These are phyloP conservation scores for Setaria italica DNA, from an alignment of 202 grass and related monocot genomes.

Conservation along the genomic window DNA sequence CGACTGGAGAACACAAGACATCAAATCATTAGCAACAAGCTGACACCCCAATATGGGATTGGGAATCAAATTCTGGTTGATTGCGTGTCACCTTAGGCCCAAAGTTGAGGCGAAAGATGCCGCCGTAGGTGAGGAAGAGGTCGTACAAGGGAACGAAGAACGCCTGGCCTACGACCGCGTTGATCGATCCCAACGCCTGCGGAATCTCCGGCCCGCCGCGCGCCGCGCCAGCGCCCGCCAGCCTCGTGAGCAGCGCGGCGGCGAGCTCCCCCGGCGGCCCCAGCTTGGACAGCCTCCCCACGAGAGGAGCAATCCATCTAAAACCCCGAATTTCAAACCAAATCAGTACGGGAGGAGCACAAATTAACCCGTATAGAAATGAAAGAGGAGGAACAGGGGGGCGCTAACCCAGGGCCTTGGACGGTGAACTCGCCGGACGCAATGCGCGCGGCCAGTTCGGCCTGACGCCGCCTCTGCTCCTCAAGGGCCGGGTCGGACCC, in stretches of 20 bases:
- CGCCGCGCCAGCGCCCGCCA: conserved; percentile 28
- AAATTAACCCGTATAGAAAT: neutral
- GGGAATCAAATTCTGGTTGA: neutral
- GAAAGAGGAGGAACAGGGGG: neutral
- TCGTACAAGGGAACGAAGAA: conserved; percentile 96
- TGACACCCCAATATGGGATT: neutral
- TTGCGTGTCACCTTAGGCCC: conserved; percentile 74
- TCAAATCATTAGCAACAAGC: neutral
- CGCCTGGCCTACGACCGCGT: conserved; percentile 65
- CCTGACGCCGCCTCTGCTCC: conserved; percentile 63
- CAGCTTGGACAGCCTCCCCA: conserved; percentile 54
- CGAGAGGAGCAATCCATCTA: conserved; percentile 68
- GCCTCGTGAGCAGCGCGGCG: conserved; percentile 60
- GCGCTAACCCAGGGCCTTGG: conserved; percentile 59
- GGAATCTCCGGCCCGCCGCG: conserved; percentile 63
- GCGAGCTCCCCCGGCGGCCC: conserved; percentile 58
- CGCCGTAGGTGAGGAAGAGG: conserved; percentile 88
- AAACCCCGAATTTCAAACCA: neutral
- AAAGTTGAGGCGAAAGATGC: conserved; percentile 93
- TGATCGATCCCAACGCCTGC: conserved; percentile 66
- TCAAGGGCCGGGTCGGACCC: conserved; percentile 45
- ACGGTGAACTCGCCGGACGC: conserved; percentile 93
- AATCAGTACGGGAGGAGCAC: neutral
- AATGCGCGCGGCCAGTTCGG: conserved; percentile 81
- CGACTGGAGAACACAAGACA: conserved; percentile 48